Evolutionary conservation across 83 land plant species (phyloP), one percentile per base, ranked within the genome.

Genomic region (Thuja plicata): DNA sequence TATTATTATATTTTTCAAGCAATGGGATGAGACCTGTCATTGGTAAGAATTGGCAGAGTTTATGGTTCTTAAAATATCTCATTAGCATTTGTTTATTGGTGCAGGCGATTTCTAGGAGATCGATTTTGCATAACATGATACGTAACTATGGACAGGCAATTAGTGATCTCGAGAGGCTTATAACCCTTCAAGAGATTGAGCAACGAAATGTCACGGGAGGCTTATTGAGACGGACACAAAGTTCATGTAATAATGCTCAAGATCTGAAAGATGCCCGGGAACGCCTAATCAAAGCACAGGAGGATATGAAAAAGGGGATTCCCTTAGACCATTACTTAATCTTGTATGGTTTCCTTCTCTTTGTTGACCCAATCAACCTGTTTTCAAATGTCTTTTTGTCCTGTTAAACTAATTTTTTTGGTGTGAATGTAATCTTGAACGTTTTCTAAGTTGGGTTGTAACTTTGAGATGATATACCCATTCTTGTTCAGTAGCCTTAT

Each of bases 91-190:
- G 27, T 73, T 35, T 76, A 66, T 35, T 79, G 30, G 9, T 91
- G 85, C 83, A 91, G 99, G 99, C 99, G 57, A 94, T 98, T 43
- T 97, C 99, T 78, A 93, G 99, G 83, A 91, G 99, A 87, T 98
- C 98, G 24, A 92, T 97, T 66, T 92, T 98, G 62, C 94, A 93
- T 92, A 97, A 96, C 91, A 94, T 93, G 95, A 94, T 98, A 24
- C 93, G 99, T 77, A 99, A 97, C 73, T 98, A 97, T 89, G 94
- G 92, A 12, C 99, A 98, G 86, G 96, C 98, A 86, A 91, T 92
- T 74, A 85, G 60, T 86, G 99, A 98, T 90, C 92, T 98, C 35
- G 89, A 89, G 50, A 93, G 94, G 86, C 95, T 98, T 48, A 80
- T 97, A 32, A 89, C 93, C 45, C 94, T 97, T 92, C 90, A 95